Evolutionary conservation across 352 stramenopile genomes (phyloP), one percentile per base, ranked within the genome.

Genomic region (Globisporangium spinosum): DNA sequence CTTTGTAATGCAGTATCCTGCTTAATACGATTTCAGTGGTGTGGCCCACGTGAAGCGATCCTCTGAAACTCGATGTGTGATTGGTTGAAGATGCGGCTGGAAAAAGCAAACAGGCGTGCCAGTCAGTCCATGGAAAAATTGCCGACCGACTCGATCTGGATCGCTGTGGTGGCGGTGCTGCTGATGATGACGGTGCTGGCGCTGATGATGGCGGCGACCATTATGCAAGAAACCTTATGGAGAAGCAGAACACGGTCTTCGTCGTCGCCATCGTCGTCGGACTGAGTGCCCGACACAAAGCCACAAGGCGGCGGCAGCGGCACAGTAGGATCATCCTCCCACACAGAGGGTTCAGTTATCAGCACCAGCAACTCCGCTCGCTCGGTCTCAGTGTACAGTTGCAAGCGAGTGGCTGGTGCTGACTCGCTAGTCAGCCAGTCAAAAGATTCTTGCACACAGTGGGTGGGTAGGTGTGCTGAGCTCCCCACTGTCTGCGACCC

Each of bases 111-210:
- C 17, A 54, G 45, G 20, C 45, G 45, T 20, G 20, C 35, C 35
- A 54, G 32, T 38, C 32, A 27, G 25, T 58, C 13, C 25, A 32
- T 38, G 25, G 25, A 58, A 58, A 32, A 32, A 58, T 12, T 13
- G 54, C 17, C 7, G 54, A 61, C 55, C 20, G 55, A 61, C 55
- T 61, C 55, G 55, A 61, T 61, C 55, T 61, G 55, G 43, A 61
- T 29, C 20, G 25, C 29, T 1, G 34, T 32, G 25, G 23, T 25
- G 51, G 27, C 0, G n/a, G 1, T 45, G 38, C 9, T 45, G 38
- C 34, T 40, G 9, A 0, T 40, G 1, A 40, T 40, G 29, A 32
- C 7, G 29, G 29, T 4, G 29, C 29, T 32, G 35, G 35, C 7
- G 32, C 32, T 38, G 32, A 38, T 38, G 32, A 38, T 38, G 32